Evolutionary conservation across 2,329 filamentous ascomycete genomes (phyloP).

Genomic region (Fusarium xylarioides): DNA sequence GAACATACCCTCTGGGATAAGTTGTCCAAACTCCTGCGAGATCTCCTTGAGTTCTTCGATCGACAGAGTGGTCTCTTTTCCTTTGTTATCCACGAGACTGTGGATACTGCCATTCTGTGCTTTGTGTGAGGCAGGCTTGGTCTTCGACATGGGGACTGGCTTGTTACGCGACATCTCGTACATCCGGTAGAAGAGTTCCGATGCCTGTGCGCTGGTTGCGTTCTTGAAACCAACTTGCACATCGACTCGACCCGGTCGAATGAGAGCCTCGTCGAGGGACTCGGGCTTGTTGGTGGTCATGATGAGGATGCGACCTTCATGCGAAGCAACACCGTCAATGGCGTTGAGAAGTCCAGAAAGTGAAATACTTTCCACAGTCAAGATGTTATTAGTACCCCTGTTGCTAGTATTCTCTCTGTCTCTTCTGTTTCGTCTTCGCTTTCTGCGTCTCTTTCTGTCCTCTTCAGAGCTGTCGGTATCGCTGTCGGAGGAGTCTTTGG

Average conservation of each 20-base stretch:
- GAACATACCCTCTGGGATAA: constrained; percentile 62
- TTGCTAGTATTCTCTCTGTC: constrained; percentile 25
- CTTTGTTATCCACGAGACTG: constrained; percentile 1
- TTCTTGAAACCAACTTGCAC: constrained; percentile 72
- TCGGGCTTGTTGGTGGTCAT: constrained; percentile 85
- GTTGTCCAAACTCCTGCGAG: constrained; percentile 59
- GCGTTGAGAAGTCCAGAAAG: constrained; percentile 83
- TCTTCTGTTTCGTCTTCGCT: constrained; percentile 29
- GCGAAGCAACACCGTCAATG: constrained; percentile 82
- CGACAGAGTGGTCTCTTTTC: constrained; percentile 41
- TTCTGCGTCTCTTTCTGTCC: constrained; percentile 30
- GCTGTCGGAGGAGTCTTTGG: constrained; percentile 29
- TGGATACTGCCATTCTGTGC: constrained; percentile 13
- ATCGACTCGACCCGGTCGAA: constrained; percentile 78
- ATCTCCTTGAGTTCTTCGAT: constrained; percentile 55
- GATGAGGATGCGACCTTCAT: constrained; percentile 81
- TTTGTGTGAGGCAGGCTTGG: background rate
- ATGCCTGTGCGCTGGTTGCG: constrained; percentile 64
- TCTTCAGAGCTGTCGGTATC: constrained; percentile 41
- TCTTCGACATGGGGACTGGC: constrained; percentile 6
- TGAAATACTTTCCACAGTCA: constrained; percentile 63
- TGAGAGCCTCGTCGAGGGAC: constrained; percentile 75
- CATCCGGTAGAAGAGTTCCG: constrained; percentile 69
- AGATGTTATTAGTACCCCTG: constrained; percentile 38
- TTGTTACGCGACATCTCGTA: constrained; percentile 56